Percentiles rank a stretch among this genome's conserved stretches.
Evolutionary conservation across 371 early-diverging fungal species (phyloP).

Genomic region (Syncephalis plumigaleata): DNA sequence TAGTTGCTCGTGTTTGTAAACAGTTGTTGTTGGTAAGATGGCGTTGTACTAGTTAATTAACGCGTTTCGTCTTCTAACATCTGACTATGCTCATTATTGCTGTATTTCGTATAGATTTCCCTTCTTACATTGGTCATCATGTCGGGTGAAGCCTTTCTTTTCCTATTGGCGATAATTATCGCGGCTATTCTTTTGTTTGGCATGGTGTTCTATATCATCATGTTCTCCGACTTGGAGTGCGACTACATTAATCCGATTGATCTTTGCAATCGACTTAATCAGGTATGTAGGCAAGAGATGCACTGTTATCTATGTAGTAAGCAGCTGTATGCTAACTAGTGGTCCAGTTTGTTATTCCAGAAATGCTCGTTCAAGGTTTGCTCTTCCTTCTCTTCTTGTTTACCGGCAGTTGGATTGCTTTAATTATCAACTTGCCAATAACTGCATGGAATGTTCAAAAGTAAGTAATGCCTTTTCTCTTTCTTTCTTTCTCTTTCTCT

Average conservation of each 20-base stretch:
- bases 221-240: constrained; percentile 87
- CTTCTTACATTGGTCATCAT: constrained; percentile 15
- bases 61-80: no score
- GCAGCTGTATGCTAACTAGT: neutral
- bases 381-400: constrained; percentile 67
- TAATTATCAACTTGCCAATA: constrained; percentile 72
- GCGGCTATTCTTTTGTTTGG: constrained; percentile 77
- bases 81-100: no score
- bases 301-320: neutral
- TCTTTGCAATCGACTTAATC: constrained; percentile 87
- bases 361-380: constrained; percentile 68
- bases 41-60: no score
- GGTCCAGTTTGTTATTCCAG: constrained; percentile 79
- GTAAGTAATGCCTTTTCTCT: no score
- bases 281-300: constrained; percentile 25
- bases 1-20: no score
- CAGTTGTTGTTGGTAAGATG: no score
- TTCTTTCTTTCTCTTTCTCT: no score
- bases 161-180: constrained; percentile 79
- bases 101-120: no score
- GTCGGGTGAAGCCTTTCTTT: constrained; percentile 59
- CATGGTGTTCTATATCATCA: constrained; percentile 89
- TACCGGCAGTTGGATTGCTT: constrained; percentile 72
- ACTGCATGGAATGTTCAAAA: constrained; percentile 69
- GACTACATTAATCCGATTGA: constrained; percentile 98